Percentiles rank a stretch among this genome's conserved stretches.
Conservation (phyloP, 2,329 filamentous ascomycete species). For the Macrophomina pseudophaseolina region DNA sequence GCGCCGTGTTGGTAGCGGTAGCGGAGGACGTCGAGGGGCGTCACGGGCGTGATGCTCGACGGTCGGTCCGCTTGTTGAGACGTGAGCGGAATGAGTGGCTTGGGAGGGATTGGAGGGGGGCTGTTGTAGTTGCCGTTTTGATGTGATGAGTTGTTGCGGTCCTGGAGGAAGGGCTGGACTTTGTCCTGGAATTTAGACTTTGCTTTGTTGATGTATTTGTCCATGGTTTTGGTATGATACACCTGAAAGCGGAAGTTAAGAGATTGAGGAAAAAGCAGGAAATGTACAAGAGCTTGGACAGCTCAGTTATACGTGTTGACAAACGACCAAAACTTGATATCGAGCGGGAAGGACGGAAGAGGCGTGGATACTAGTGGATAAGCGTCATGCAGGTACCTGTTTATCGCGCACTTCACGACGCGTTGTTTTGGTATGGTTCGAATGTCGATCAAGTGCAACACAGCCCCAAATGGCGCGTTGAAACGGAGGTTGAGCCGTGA, state of each 20-base stretch:
- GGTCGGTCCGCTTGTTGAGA: constrained; percentile 15
- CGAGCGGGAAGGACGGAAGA: constrained; percentile 12
- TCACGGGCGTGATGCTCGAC: background rate
- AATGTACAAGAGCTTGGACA: background rate
- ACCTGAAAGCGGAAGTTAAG: background rate
- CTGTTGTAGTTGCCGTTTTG: background rate
- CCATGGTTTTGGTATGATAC: background rate
- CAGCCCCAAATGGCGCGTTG: constrained; percentile 5
- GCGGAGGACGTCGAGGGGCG: constrained; percentile 48
- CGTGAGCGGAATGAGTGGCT: constrained; percentile 13
- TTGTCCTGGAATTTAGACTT: constrained; percentile 26
- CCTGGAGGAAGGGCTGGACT: constrained; percentile 12
- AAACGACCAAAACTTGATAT: constrained; percentile 2
- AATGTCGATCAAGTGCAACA: constrained; percentile 10
- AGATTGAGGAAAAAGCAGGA: background rate
- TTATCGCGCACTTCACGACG: background rate
- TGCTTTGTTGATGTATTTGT: constrained; percentile 26
- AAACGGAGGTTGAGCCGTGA: constrained; percentile 9
- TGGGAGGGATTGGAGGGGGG: constrained; percentile 19
- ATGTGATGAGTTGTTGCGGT: background rate
- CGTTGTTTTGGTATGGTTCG: background rate
- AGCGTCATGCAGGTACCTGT: background rate
- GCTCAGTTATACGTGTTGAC: constrained; percentile 4
- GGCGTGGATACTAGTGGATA: background rate
- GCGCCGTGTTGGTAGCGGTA: constrained; percentile 66